phyloP scores from a whole-genome alignment of 345 rosid species.

The Nasturtium officinale region DNA sequence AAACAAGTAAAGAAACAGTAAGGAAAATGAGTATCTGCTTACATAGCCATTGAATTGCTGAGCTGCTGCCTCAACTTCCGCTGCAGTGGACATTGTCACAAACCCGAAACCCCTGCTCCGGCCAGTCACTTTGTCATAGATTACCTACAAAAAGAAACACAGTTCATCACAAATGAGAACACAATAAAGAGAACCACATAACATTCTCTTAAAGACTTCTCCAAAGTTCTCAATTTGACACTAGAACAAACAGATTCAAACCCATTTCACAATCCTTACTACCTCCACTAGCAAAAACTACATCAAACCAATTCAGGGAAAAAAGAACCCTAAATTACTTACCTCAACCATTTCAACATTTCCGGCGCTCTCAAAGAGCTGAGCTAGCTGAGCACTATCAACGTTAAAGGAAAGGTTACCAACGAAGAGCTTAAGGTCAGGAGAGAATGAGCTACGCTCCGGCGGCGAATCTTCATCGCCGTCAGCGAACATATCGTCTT shows the following conservation, averaged over 20 bases:
- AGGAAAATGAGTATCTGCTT: conserved; percentile 35
- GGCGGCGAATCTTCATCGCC: conserved; percentile 36
- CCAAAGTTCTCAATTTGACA: not conserved
- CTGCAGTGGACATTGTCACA: conserved; percentile 82
- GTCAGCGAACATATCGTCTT: conserved; percentile 48
- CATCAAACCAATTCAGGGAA: not conserved
- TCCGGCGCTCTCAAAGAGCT: conserved; percentile 74
- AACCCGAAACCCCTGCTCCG: conserved; percentile 98
- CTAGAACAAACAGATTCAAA: not conserved
- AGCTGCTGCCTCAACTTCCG: conserved; percentile 84
- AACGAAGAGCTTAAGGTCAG: conserved; percentile 85
- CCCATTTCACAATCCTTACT: not conserved
- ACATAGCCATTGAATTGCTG: conserved; percentile 95
- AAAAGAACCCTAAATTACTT: conserved; percentile 14
- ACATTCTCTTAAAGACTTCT: not conserved
- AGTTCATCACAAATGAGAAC: conserved; percentile 20
- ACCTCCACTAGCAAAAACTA: not conserved
- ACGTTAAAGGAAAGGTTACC: conserved; percentile 92
- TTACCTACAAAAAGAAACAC: conserved; percentile 61
- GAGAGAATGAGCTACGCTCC: conserved; percentile 55
- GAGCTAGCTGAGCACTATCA: conserved; percentile 94
- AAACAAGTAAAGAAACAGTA: not conserved
- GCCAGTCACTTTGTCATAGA: conserved; percentile 90
- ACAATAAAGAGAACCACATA: not conserved
- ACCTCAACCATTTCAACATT: conserved; percentile 99